Percentiles rank a stretch among this genome's conserved stretches.
Evolutionary conservation across 2,329 filamentous ascomycete species (phyloP).

Genomic region (Ophiostoma ips): DNA sequence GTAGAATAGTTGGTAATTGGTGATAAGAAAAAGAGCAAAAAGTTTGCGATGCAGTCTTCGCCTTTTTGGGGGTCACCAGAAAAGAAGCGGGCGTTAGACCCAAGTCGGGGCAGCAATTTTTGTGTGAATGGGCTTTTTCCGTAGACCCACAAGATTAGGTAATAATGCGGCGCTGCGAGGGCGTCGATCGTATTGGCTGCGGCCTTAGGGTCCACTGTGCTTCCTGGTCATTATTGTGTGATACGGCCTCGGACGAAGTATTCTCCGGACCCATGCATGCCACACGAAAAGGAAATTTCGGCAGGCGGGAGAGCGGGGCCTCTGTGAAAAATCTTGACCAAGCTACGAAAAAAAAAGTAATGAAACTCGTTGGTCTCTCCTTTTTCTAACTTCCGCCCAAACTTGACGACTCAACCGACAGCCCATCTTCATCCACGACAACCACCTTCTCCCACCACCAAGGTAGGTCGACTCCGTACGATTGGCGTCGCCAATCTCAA

Average conservation of each 20-base stretch:
- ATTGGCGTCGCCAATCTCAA: not conserved
- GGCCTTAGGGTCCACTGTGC: slow-evolving; percentile 12
- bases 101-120: slow-evolving; percentile 1
- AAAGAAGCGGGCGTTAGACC: not conserved
- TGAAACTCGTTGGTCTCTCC: not conserved
- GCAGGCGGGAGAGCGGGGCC: not conserved
- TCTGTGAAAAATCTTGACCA: not conserved
- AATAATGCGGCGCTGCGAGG: not conserved
- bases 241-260: slow-evolving; percentile 5
- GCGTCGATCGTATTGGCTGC: not conserved
- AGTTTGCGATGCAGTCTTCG: slow-evolving; percentile 4
- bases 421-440: slow-evolving; percentile 4
- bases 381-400: too few relatives aligned
- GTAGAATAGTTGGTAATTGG: slow-evolving; percentile 20
- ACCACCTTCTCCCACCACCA: slow-evolving; percentile 5
- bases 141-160: slow-evolving; percentile 1
- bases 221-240: slow-evolving; percentile 3
- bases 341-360: slow-evolving; percentile 5
- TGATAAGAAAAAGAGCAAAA: slow-evolving; percentile 2
- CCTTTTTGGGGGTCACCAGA: not conserved
- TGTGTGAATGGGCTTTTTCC: slow-evolving; percentile 11
- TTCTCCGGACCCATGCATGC: slow-evolving; percentile 8
- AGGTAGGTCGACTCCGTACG: slow-evolving; percentile 8
- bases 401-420: not conserved
- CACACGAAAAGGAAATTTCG: slow-evolving; percentile 12